phyloP scores from a whole-genome alignment of 2,329 filamentous ascomycete genomes.

The Xylariales sp. region DNA sequence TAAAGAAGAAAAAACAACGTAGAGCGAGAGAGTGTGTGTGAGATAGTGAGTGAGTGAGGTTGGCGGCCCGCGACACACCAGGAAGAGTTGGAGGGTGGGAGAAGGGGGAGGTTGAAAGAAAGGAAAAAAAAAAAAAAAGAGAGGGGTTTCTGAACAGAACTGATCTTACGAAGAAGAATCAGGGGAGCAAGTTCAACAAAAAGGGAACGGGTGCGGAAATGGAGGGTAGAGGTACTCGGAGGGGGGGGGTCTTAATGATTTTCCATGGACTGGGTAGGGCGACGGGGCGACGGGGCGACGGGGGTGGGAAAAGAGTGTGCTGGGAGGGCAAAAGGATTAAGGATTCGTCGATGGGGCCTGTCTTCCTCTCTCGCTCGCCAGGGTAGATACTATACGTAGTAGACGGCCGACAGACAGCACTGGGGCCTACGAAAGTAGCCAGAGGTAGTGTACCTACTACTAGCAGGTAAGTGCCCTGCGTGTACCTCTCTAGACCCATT shows the following conservation, averaged over 20 bases:
- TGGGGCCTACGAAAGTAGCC: too few relatives aligned
- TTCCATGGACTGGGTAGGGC: constrained; percentile 42
- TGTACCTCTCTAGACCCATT: constrained; percentile 24
- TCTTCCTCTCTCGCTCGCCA: constrained; percentile 25
- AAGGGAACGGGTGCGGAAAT: constrained; percentile 46
- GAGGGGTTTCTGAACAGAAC: constrained; percentile 54
- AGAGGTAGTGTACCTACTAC: too few relatives aligned
- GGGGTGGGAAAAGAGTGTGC: constrained; percentile 39
- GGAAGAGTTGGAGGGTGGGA: constrained; percentile 48
- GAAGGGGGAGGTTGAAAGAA: constrained; percentile 51
- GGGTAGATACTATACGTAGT: constrained; percentile 10
- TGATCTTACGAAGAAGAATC: constrained; percentile 52
- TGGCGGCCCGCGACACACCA: constrained; percentile 49
- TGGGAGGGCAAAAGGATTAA: constrained; percentile 36
- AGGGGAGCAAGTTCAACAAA: constrained; percentile 52
- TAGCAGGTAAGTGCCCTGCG: constrained; percentile 14
- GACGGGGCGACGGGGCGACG: constrained; percentile 21
- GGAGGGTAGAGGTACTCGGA: constrained; percentile 44
- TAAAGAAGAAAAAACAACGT: constrained; percentile 33
- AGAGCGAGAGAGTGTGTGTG: constrained; percentile 32
- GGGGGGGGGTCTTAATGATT: constrained; percentile 53
- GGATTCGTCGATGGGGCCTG: constrained; percentile 34
- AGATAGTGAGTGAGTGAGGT: constrained; percentile 41
- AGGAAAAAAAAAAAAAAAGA: constrained; percentile 49
- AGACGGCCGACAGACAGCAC: too few relatives aligned